phyloP scores from a whole-genome alignment of 208 protist genomes.

The Crithidia sp. region DNA sequence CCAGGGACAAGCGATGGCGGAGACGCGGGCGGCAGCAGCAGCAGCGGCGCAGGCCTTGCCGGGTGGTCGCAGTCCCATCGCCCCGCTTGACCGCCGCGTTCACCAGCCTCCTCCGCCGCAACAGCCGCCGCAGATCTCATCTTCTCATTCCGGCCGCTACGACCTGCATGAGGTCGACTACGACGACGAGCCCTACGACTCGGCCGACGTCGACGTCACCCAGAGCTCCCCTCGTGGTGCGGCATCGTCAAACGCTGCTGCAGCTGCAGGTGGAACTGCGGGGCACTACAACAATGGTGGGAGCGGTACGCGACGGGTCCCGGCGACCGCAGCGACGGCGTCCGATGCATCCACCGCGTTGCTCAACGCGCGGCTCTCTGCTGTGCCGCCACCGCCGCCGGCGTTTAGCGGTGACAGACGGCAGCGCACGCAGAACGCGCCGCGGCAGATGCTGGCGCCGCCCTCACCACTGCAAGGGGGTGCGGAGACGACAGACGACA shows the following conservation, averaged over 20 bases:
- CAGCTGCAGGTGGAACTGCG: no score
- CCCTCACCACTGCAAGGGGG: conserved; percentile 37
- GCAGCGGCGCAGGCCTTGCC: background rate
- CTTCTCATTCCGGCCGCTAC: conserved; percentile 25
- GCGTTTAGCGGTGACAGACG: conserved; percentile 14
- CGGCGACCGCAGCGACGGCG: background rate
- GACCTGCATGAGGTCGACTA: conserved; percentile 40
- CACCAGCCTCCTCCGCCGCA: background rate
- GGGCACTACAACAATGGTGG: conserved; percentile 2
- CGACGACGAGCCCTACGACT: conserved; percentile 26
- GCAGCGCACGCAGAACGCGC: conserved; percentile 1
- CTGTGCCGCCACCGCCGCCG: conserved; percentile 32
- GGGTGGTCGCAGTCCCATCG: conserved; percentile 1
- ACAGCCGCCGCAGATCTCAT: conserved; percentile 5
- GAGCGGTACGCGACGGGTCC: background rate
- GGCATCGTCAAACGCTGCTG: background rate
- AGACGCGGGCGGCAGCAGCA: background rate
- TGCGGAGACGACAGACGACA: conserved; percentile 44
- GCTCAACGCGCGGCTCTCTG: conserved; percentile 16
- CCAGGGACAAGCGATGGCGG: background rate
- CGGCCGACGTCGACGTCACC: conserved; percentile 9
- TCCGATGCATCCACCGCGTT: conserved; percentile 37
- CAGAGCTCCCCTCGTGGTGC: conserved; percentile 1
- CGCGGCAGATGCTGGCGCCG: conserved; percentile 39
- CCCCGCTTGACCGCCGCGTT: background rate